A percentile compares a stretch with the other conserved stretches of the same genome.
phyloP scores from a whole-genome alignment of 768 basidiomycete species.

The Obba rivulosa region DNA sequence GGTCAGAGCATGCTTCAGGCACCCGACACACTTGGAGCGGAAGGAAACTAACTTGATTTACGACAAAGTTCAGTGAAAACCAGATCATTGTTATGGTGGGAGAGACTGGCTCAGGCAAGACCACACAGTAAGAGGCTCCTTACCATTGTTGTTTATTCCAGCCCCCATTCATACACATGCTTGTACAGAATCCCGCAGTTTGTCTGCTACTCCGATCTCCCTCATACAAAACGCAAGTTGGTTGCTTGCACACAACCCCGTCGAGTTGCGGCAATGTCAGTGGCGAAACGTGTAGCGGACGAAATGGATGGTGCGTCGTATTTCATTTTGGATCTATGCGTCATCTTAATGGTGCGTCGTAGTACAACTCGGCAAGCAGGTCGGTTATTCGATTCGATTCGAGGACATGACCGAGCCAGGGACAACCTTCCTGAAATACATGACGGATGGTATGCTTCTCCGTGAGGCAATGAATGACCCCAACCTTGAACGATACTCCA shows the following conservation, averaged over 20 bases:
- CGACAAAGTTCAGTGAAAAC: slow-evolving; percentile 58
- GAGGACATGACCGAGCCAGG: slow-evolving; percentile 92
- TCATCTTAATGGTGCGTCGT: slow-evolving; percentile 8
- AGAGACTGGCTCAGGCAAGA: slow-evolving; percentile 95
- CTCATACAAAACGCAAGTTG: slow-evolving; percentile 83
- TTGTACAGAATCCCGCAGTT: slow-evolving; percentile 87
- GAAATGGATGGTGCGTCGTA: slow-evolving; percentile 88
- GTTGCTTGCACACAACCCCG: slow-evolving; percentile 97
- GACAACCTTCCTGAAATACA: slow-evolving; percentile 95
- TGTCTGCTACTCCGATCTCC: slow-evolving; percentile 88
- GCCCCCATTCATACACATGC: slow-evolving; percentile 11
- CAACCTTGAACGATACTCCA: slow-evolving; percentile 82
- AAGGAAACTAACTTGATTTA: slow-evolving; percentile 22
- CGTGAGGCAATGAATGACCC: slow-evolving; percentile 98
- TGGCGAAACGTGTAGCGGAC: slow-evolving; percentile 96
- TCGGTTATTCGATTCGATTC: slow-evolving; percentile 97
- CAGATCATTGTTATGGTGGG: slow-evolving; percentile 91
- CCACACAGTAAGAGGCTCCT: slow-evolving; percentile 67
- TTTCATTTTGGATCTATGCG: background rate
- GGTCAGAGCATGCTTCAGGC: slow-evolving; percentile 25
- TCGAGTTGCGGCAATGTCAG: slow-evolving; percentile 96
- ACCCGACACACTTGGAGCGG: slow-evolving; percentile 12
- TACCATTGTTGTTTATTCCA: background rate
- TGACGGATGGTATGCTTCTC: slow-evolving; percentile 99
- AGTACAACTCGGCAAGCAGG: slow-evolving; percentile 92